Evolutionary conservation across 331 rosid genomes (phyloP).

Genomic region (Quercus lobata): DNA sequence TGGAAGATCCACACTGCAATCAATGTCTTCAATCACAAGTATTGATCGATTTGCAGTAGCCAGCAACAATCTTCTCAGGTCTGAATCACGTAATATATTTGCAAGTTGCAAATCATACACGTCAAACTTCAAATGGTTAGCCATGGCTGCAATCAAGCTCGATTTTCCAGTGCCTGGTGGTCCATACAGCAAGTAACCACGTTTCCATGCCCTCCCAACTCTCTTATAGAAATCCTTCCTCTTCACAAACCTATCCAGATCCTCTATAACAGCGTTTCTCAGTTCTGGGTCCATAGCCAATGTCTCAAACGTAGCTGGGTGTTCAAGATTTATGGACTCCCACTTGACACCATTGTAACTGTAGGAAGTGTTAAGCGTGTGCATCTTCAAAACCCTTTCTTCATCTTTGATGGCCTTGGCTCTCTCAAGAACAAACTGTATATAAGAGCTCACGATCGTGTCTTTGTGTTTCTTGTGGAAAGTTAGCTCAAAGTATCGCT

Average conservation of each 20-base stretch:
- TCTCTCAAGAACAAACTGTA: conserved; percentile 47
- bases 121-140: conserved; percentile 76
- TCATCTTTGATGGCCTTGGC: conserved; percentile 43
- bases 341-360: conserved; percentile 37
- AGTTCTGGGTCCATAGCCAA: conserved; percentile 66
- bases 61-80: conserved; percentile 56
- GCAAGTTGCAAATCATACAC: conserved; percentile 77
- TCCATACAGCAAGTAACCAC: conserved; percentile 75
- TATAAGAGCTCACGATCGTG: conserved; percentile 26
- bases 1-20: conserved; percentile 63
- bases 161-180: conserved; percentile 96
- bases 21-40: conserved; percentile 81
- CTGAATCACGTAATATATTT: conserved; percentile 48
- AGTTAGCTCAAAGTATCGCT: conserved; percentile 45
- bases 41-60: conserved; percentile 71
- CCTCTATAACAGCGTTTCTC: conserved; percentile 45
- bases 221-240: conserved; percentile 71
- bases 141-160: conserved; percentile 90
- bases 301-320: conserved; percentile 75
- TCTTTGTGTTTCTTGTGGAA: conserved; percentile 50
- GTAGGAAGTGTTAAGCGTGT: conserved; percentile 37
- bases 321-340: conserved; percentile 72
- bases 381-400: conserved; percentile 55
- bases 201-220: conserved; percentile 89
- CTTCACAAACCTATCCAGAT: conserved; percentile 57